These are phyloP conservation scores for Carex cristatella DNA, from an alignment of 176 grass and related monocot species.

Conservation along the genomic window DNA sequence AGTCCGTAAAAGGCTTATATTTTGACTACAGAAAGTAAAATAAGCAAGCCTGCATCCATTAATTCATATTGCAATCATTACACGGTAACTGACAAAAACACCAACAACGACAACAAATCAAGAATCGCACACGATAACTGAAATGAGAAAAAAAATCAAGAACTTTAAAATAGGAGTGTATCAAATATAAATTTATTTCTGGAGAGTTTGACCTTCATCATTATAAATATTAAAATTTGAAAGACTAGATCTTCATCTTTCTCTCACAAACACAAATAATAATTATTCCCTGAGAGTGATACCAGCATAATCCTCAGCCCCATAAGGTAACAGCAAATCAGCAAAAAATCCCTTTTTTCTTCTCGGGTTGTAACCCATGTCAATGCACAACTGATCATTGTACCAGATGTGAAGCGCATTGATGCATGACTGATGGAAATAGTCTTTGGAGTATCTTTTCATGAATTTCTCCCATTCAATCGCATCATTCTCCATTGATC, in stretches of 20 bases:
- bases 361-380: slow-evolving; percentile 47
- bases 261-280: too few species aligned
- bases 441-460: slow-evolving; percentile 31
- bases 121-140: too few species aligned
- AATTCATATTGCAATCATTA: too few species aligned
- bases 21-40: background rate
- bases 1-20: background rate
- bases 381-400: slow-evolving; percentile 48
- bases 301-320: slow-evolving; percentile 38
- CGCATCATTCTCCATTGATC: slow-evolving; percentile 36
- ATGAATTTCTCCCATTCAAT: slow-evolving; percentile 54
- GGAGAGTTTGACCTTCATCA: background rate
- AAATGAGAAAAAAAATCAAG: background rate
- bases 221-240: too few species aligned
- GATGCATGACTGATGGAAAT: slow-evolving; percentile 46
- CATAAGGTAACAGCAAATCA: slow-evolving; percentile 31
- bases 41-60: background rate
- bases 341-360: slow-evolving; percentile 42
- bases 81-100: background rate
- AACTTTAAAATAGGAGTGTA: background rate
- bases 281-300: background rate
- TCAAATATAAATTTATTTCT: slow-evolving; percentile 8
- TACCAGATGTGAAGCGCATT: slow-evolving; percentile 40
- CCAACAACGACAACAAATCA: too few species aligned
- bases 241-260: too few species aligned